A percentile compares a stretch with the other conserved stretches of the same genome.
Evolutionary conservation across 345 rosid genomes (phyloP).

Genomic region (Geranium brycei): DNA sequence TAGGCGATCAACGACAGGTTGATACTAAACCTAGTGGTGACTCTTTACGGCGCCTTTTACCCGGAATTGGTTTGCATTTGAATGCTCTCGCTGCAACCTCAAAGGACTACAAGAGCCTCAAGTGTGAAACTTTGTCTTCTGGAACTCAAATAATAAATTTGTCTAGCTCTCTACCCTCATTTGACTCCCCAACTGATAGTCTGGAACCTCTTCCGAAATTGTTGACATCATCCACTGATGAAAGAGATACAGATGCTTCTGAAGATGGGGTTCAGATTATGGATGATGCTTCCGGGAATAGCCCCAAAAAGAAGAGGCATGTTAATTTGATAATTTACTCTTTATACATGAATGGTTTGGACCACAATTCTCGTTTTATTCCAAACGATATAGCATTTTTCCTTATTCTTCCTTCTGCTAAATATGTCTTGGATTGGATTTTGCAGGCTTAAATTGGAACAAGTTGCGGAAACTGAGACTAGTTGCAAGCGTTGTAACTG

Average conservation of each 20-base stretch:
- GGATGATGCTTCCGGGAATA: conserved; percentile 46
- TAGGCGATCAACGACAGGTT: conserved; percentile 24
- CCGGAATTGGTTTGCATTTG: conserved; percentile 83
- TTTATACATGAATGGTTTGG: not conserved
- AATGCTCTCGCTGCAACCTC: conserved; percentile 54
- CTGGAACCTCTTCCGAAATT: conserved; percentile 31
- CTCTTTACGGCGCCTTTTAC: conserved; percentile 37
- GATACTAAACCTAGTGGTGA: conserved; percentile 25
- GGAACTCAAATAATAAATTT: conserved; percentile 30
- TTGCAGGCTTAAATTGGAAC: conserved; percentile 55
- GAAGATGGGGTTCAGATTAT: conserved; percentile 24
- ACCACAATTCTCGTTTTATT: not conserved
- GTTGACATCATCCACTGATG: conserved; percentile 25
- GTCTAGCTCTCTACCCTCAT: conserved; percentile 27
- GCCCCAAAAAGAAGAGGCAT: conserved; percentile 82
- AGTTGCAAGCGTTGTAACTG: conserved; percentile 90
- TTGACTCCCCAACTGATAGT: conserved; percentile 21
- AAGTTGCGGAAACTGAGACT: conserved; percentile 44
- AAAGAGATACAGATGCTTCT: conserved; percentile 24
- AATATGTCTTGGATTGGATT: conserved; percentile 7
- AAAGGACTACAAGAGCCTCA: conserved; percentile 25
- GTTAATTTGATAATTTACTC: conserved; percentile 1
- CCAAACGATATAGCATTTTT: not conserved
- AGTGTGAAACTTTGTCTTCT: conserved; percentile 27
- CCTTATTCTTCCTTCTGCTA: not conserved